Evolutionary conservation across 2,329 filamentous ascomycete species (phyloP).

Genomic region (Gyromitra esculenta): DNA sequence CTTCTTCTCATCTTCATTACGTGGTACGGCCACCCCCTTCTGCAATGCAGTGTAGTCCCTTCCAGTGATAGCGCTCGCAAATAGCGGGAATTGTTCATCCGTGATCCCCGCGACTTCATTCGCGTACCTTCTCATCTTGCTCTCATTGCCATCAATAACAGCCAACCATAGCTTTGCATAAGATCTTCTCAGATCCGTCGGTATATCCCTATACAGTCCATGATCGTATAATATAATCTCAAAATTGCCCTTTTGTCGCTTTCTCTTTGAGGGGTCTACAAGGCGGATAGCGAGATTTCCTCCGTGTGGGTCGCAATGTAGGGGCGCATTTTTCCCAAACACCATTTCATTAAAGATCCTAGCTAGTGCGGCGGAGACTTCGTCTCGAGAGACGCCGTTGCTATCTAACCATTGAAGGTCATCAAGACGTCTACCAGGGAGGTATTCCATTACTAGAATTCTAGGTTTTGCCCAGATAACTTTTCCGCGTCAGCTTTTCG

Average conservation of each 20-base stretch:
- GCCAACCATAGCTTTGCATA: slow-evolving; percentile 99
- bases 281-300: slow-evolving; percentile 93
- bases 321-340: slow-evolving; percentile 84
- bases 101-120: slow-evolving; percentile 87
- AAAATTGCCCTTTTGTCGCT: slow-evolving; percentile 76
- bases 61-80: slow-evolving; percentile 95
- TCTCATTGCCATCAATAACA: slow-evolving; percentile 87
- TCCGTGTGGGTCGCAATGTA: slow-evolving; percentile 97
- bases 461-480: slow-evolving; percentile 89
- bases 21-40: slow-evolving; percentile 68
- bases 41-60: slow-evolving; percentile 83
- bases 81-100: slow-evolving; percentile 91
- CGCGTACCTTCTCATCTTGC: slow-evolving; percentile 85
- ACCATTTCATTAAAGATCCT: slow-evolving; percentile 99
- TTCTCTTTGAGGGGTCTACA: slow-evolving; percentile 65
- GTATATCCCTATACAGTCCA: slow-evolving; percentile 93
- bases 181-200: slow-evolving; percentile 76
- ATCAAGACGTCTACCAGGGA: slow-evolving; percentile 85
- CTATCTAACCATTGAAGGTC: slow-evolving; percentile 86
- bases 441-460: slow-evolving; percentile 94
- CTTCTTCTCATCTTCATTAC: slow-evolving; percentile 81
- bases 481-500: slow-evolving; percentile 33
- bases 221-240: slow-evolving; percentile 97
- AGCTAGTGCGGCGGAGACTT: slow-evolving; percentile 89
- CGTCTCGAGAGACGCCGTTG: slow-evolving; percentile 89